Percentiles rank a stretch among this genome's conserved stretches.
phyloP scores from a whole-genome alignment of 2,329 filamentous ascomycete species.

The Graphilbum ipis-grandicollis region DNA sequence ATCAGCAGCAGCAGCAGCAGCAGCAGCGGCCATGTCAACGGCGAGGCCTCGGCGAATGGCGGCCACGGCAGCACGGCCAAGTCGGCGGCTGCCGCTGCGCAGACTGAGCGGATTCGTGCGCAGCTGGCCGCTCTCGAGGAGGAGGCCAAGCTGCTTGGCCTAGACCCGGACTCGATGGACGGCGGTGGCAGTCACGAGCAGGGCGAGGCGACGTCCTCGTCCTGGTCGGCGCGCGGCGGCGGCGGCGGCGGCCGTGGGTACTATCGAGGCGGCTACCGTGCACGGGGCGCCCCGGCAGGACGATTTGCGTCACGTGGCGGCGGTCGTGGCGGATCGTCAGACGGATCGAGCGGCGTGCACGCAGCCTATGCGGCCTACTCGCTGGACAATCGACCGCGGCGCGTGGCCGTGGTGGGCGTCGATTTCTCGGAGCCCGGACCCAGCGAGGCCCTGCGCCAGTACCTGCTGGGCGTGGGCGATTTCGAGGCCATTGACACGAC shows the following conservation, averaged over 20 bases:
- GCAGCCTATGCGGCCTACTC: slow-evolving; percentile 45
- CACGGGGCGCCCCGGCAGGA: neutral
- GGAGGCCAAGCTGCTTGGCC: slow-evolving; percentile 51
- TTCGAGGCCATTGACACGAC: slow-evolving; percentile 39
- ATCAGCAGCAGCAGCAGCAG: neutral
- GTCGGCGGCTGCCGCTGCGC: slow-evolving; percentile 14
- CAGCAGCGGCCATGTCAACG: neutral
- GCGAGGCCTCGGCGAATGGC: neutral
- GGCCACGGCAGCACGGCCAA: no score
- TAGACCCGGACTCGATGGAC: slow-evolving; percentile 35
- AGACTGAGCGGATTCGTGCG: slow-evolving; percentile 50
- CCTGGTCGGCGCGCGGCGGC: slow-evolving; percentile 7
- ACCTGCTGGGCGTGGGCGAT: slow-evolving; percentile 48
- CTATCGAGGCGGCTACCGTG: neutral
- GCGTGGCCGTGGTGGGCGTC: slow-evolving; percentile 44
- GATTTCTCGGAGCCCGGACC: slow-evolving; percentile 44
- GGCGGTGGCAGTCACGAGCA: slow-evolving; percentile 5
- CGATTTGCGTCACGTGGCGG: slow-evolving; percentile 16
- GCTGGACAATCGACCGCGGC: slow-evolving; percentile 60
- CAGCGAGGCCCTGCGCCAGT: slow-evolving; percentile 54
- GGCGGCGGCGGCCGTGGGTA: slow-evolving; percentile 1
- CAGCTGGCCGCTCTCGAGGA: slow-evolving; percentile 57
- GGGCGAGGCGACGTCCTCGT: neutral
- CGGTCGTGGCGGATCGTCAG: no score
- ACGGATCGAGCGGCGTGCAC: slow-evolving; percentile 31